Conservation (phyloP, 2,329 filamentous ascomycete genomes). For the Monilinia fructigena region DNA sequence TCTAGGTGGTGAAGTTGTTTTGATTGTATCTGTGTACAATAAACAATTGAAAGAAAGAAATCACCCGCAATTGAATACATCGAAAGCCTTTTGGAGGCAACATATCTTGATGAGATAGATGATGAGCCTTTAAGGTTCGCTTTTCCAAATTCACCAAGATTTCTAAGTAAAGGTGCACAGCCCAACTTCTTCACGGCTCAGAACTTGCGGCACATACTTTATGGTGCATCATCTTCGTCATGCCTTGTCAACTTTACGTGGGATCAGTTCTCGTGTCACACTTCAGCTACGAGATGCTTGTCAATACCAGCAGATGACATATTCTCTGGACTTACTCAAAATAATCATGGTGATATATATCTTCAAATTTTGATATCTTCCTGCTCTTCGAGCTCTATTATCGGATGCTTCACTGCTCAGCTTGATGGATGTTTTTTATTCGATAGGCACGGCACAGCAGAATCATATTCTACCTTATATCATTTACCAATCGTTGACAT, state of each 20-base stretch:
- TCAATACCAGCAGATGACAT: neutral
- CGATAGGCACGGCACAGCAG: neutral
- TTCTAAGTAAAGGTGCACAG: too few relatives aligned
- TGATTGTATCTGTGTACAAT: neutral
- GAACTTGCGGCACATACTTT: too few relatives aligned
- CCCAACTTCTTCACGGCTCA: neutral
- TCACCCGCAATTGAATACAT: too few relatives aligned
- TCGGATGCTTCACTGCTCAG: neutral
- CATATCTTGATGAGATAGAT: neutral
- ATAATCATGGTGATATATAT: too few relatives aligned
- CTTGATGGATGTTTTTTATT: neutral
- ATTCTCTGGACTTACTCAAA: neutral
- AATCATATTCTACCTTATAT: neutral
- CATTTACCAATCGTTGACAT: neutral
- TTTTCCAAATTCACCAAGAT: too few relatives aligned
- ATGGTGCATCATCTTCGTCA: neutral
- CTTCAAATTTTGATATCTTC: too few relatives aligned
- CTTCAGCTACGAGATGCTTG: neutral
- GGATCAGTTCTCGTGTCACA: too few relatives aligned
- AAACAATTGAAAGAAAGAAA: neutral
- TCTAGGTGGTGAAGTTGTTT: neutral
- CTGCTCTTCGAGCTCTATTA: neutral
- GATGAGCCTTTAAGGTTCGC: neutral
- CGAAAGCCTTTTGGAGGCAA: neutral
- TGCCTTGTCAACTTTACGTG: neutral